These are phyloP conservation scores for Xylariaceae sp. DNA, from an alignment of 2,329 filamentous ascomycete genomes.

Conservation along the genomic window DNA sequence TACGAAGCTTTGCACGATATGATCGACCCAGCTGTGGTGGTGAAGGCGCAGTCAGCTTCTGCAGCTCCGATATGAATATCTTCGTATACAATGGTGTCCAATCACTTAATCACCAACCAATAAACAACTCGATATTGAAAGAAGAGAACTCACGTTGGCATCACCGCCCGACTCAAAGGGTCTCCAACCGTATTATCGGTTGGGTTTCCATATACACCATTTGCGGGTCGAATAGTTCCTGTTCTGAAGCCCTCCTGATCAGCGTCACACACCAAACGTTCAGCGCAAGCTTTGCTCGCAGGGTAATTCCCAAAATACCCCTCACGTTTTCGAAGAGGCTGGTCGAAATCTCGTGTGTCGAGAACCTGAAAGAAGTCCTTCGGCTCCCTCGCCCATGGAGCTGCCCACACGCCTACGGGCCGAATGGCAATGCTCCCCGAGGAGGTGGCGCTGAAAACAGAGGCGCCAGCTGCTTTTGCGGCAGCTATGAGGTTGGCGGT, in stretches of 20 bases:
- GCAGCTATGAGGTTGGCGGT: conserved; percentile 45
- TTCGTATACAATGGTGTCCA: background rate
- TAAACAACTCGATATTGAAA: background rate
- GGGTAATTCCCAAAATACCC: conserved; percentile 49
- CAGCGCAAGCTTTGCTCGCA: conserved; percentile 46
- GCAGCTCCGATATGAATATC: background rate
- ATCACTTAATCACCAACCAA: background rate
- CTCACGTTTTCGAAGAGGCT: conserved; percentile 36
- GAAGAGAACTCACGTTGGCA: conserved; percentile 38
- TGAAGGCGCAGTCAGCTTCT: conserved; percentile 2
- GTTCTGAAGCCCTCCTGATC: conserved; percentile 40
- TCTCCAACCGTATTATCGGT: conserved; percentile 42
- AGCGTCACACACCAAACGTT: conserved; percentile 42
- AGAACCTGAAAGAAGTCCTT: conserved; percentile 41
- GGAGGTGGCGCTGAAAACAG: conserved; percentile 49
- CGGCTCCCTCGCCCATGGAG: conserved; percentile 38
- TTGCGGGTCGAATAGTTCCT: conserved; percentile 47
- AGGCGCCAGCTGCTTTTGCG: conserved; percentile 42
- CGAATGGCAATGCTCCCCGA: conserved; percentile 43
- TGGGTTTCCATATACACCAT: conserved; percentile 48
- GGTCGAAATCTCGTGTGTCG: conserved; percentile 40
- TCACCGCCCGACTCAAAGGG: conserved; percentile 35
- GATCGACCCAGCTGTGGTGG: conserved; percentile 33
- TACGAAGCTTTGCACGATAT: conserved; percentile 38
- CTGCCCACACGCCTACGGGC: conserved; percentile 30